Evolutionary conservation across 73 alveolate genomes (phyloP).

Genomic region (Uronychia setigera): DNA sequence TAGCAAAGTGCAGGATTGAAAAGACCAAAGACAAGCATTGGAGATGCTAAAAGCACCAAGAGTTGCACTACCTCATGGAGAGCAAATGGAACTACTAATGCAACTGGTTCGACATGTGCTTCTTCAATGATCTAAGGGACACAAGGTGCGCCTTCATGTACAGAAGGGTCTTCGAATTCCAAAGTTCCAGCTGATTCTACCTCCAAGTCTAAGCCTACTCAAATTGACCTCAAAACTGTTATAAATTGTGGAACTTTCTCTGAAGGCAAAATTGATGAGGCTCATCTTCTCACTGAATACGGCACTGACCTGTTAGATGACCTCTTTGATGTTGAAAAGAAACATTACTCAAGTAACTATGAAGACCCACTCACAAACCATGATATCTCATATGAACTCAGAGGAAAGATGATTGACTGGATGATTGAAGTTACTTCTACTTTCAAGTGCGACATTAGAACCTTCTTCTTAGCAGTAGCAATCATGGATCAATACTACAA

Average conservation of each 20-base stretch:
- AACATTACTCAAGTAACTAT: background rate
- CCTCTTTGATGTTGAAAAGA: background rate
- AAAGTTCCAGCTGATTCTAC: background rate
- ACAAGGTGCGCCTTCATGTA: background rate
- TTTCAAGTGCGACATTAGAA: conserved; percentile 68
- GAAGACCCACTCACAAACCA: background rate
- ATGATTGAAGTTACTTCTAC: conserved; percentile 90
- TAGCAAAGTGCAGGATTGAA: background rate
- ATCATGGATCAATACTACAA: conserved; percentile 80
- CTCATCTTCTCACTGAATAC: background rate
- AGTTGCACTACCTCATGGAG: background rate
- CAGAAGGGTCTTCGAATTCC: background rate
- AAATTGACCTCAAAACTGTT: background rate
- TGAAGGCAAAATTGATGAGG: background rate
- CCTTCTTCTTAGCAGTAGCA: conserved; percentile 86
- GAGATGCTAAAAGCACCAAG: background rate
- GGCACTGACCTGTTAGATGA: background rate
- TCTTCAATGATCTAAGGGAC: background rate
- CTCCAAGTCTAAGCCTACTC: too few species aligned
- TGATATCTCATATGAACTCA: background rate
- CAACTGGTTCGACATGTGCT: background rate
- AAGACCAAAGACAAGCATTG: background rate
- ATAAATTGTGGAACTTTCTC: background rate
- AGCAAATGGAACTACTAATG: background rate
- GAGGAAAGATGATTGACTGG: conserved; percentile 98